phyloP scores from a whole-genome alignment of 2,329 filamentous ascomycete species.

The Aaosphaeria pasadenensis region DNA sequence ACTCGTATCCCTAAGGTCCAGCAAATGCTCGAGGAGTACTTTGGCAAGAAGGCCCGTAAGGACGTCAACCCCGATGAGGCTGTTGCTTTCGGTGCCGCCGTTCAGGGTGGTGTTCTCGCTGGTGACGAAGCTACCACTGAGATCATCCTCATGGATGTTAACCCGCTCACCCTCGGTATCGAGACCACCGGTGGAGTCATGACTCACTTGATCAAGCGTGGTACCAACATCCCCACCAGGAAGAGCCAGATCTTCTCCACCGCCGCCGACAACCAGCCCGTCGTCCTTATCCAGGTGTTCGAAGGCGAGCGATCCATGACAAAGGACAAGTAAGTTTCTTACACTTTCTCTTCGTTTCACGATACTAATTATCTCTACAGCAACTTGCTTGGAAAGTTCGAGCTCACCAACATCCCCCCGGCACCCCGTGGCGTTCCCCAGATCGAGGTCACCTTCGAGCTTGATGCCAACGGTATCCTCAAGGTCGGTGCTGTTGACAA shows the following conservation, averaged over 20 bases:
- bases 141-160: conserved; percentile 94
- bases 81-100: conserved; percentile 94
- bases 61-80: conserved; percentile 99
- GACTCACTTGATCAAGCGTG: conserved; percentile 93
- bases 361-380: too few species aligned
- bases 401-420: conserved; percentile 42
- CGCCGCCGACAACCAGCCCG: conserved; percentile 92
- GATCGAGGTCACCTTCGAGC: conserved; percentile 96
- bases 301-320: conserved; percentile 93
- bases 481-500: conserved; percentile 96
- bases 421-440: conserved; percentile 95
- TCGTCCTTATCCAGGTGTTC: conserved; percentile 91
- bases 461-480: conserved; percentile 97
- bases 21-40: conserved; percentile 91
- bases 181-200: conserved; percentile 97
- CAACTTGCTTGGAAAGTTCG: too few species aligned
- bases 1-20: conserved; percentile 99
- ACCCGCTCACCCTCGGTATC: conserved; percentile 93
- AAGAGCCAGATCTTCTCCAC: conserved; percentile 99
- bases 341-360: too few species aligned
- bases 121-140: conserved; percentile 79
- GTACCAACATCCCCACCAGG: conserved; percentile 91
- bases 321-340: conserved; percentile 67
- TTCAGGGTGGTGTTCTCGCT: conserved; percentile 93
- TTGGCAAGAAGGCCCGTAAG: conserved; percentile 98